Conservation (phyloP, 495 filamentous ascomycete genomes). For the Aspergillus sparsus region DNA sequence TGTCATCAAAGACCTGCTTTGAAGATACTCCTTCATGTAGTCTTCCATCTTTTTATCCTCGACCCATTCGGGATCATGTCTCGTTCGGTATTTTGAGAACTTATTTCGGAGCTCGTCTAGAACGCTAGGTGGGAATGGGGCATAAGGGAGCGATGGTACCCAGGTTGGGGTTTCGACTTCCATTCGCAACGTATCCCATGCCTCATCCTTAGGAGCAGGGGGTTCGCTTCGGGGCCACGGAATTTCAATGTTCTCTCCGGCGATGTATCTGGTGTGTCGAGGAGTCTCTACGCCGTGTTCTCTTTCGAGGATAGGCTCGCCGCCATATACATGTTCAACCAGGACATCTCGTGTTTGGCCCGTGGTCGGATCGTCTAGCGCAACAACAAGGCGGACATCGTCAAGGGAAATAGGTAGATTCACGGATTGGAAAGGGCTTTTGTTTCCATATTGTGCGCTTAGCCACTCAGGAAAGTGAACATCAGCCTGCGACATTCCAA, state of each 20-base stretch:
- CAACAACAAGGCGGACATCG: constrained; percentile 76
- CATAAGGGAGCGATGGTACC: constrained; percentile 66
- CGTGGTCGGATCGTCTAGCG: constrained; percentile 63
- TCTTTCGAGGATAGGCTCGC: constrained; percentile 37
- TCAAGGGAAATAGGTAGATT: constrained; percentile 61
- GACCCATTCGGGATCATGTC: constrained; percentile 67
- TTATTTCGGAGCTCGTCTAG: constrained; percentile 88
- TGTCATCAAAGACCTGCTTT: constrained; percentile 51
- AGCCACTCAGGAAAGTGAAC: constrained; percentile 58
- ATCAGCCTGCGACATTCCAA: constrained; percentile 50
- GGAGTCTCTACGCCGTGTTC: constrained; percentile 37
- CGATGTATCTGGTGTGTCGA: constrained; percentile 45
- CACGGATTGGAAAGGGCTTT: constrained; percentile 45
- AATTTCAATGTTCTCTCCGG: constrained; percentile 57
- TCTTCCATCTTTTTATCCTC: constrained; percentile 58
- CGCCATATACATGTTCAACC: constrained; percentile 63
- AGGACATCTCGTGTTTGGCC: constrained; percentile 68
- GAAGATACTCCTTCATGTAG: constrained; percentile 58
- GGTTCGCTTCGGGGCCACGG: constrained; percentile 67
- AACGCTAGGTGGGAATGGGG: constrained; percentile 77
- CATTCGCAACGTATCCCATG: constrained; percentile 70
- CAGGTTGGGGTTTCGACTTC: constrained; percentile 76
- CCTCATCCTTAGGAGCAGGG: constrained; percentile 47
- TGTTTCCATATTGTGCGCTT: constrained; percentile 38
- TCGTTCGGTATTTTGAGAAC: constrained; percentile 77